Evolutionary conservation across 305 asterid genomes (phyloP).

Genomic region (Fraxinus sp.): DNA sequence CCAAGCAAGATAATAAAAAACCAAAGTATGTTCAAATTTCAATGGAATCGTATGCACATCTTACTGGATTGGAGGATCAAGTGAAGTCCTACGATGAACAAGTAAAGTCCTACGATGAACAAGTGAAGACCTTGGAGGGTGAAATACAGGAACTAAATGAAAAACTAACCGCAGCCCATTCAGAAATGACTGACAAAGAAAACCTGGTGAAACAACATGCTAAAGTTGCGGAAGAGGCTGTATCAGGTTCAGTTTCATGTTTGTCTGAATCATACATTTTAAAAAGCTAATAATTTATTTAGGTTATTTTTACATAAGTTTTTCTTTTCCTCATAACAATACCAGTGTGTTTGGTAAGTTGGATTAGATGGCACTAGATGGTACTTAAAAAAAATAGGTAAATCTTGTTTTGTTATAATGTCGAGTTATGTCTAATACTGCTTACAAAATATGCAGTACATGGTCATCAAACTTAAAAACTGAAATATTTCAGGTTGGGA

Average conservation of each 20-base stretch:
- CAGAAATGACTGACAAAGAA: conserved; percentile 75
- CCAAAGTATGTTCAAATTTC: conserved; percentile 93
- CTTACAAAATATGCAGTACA: background rate
- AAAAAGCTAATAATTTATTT: background rate
- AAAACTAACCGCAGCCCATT: conserved; percentile 63
- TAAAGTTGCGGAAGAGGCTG: conserved; percentile 98
- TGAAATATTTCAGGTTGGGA: conserved; percentile 77
- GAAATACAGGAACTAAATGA: conserved; percentile 78
- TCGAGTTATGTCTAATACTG: background rate
- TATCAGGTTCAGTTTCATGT: conserved; percentile 61
- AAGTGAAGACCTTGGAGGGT: conserved; percentile 59
- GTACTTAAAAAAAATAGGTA: background rate
- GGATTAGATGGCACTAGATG: background rate
- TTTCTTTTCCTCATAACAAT: background rate
- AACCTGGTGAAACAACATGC: conserved; percentile 87
- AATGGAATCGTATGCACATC: conserved; percentile 81
- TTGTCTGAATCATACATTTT: background rate
- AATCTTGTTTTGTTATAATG: background rate
- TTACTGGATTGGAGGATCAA: conserved; percentile 89
- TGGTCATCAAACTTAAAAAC: conserved; percentile 25
- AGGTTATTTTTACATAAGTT: background rate
- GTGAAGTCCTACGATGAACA: conserved; percentile 63
- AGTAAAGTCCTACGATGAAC: conserved; percentile 27
- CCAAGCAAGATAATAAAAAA: conserved; percentile 66
- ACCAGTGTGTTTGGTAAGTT: background rate